These are phyloP conservation scores for Pisolithus sp. DNA, from an alignment of 768 basidiomycete genomes.

Conservation along the genomic window DNA sequence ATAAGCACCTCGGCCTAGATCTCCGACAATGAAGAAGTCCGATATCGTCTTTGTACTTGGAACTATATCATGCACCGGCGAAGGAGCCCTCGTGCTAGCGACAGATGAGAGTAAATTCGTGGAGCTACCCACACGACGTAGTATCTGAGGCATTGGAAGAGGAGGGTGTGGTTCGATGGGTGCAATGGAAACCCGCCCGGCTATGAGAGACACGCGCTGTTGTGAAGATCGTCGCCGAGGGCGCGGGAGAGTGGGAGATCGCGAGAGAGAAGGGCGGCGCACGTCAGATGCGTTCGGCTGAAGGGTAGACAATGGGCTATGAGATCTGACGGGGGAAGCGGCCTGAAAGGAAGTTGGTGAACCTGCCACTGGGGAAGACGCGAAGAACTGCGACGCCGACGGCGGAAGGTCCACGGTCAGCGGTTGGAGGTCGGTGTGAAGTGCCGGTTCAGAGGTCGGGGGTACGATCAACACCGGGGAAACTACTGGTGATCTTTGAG, in stretches of 20 bases:
- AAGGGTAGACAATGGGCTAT: conserved; percentile 16
- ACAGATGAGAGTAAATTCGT: conserved; percentile 58
- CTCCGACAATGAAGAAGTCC: conserved; percentile 78
- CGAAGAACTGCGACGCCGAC: conserved; percentile 23
- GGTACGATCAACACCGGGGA: conserved; percentile 14
- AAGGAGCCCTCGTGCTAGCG: conserved; percentile 57
- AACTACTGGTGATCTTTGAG: conserved; percentile 10
- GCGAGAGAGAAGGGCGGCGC: conserved; percentile 30
- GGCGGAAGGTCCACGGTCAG: conserved; percentile 23
- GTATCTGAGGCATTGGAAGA: conserved; percentile 51
- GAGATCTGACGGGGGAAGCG: conserved; percentile 22
- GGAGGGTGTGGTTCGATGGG: conserved; percentile 69
- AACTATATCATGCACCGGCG: conserved; percentile 37
- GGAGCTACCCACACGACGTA: conserved; percentile 58
- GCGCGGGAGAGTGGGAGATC: conserved; percentile 54
- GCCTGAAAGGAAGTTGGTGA: conserved; percentile 31
- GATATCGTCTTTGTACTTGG: conserved; percentile 68
- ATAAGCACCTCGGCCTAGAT: conserved; percentile 92
- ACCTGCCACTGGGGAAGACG: conserved; percentile 19
- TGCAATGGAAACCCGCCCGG: conserved; percentile 73
- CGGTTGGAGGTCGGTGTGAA: conserved; percentile 20
- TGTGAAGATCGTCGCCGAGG: conserved; percentile 76
- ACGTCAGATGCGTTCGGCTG: conserved; percentile 14
- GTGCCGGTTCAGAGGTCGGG: conserved; percentile 19
- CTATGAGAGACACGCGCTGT: conserved; percentile 77